Percentiles rank a stretch among this genome's conserved stretches.
Conservation (phyloP, 2,329 filamentous ascomycete species). For the Phaeophleospora eucalypticola region DNA sequence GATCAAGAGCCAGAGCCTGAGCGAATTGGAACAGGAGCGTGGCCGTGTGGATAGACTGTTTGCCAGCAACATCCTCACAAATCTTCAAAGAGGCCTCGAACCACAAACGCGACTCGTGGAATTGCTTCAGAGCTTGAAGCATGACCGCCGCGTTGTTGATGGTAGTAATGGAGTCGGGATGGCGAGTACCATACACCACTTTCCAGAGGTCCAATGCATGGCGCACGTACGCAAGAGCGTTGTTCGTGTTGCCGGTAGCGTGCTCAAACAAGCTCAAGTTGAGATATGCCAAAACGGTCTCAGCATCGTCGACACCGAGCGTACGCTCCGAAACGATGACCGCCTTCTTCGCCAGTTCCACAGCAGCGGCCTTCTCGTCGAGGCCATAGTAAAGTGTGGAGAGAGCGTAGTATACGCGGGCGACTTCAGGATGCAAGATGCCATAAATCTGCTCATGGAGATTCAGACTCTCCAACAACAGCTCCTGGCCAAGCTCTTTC, state of each 20-base stretch:
- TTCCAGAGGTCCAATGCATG: slow-evolving; percentile 96
- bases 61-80: slow-evolving; percentile 85
- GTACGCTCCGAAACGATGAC: slow-evolving; percentile 95
- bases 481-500: slow-evolving; percentile 91
- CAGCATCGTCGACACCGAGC: slow-evolving; percentile 84
- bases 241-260: slow-evolving; percentile 81
- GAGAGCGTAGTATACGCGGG: slow-evolving; percentile 87
- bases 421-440: slow-evolving; percentile 93
- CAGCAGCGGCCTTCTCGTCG: slow-evolving; percentile 94
- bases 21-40: slow-evolving; percentile 96
- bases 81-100: slow-evolving; percentile 89
- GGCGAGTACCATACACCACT: slow-evolving; percentile 86
- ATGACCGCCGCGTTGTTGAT: slow-evolving; percentile 99
- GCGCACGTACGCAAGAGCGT: slow-evolving; percentile 81
- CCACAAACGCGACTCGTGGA: slow-evolving; percentile 91
- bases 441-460: slow-evolving; percentile 98
- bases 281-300: slow-evolving; percentile 91
- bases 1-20: slow-evolving; percentile 90
- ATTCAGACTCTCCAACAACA: slow-evolving; percentile 91
- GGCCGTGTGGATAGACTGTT: slow-evolving; percentile 85
- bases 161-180: slow-evolving; percentile 96
- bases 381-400: slow-evolving; percentile 96
- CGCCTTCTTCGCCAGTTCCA: slow-evolving; percentile 92
- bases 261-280: slow-evolving; percentile 94
- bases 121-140: slow-evolving; percentile 92